Evolutionary conservation across 2,329 filamentous ascomycete genomes (phyloP).

Genomic region (Aspergillus floridensis): DNA sequence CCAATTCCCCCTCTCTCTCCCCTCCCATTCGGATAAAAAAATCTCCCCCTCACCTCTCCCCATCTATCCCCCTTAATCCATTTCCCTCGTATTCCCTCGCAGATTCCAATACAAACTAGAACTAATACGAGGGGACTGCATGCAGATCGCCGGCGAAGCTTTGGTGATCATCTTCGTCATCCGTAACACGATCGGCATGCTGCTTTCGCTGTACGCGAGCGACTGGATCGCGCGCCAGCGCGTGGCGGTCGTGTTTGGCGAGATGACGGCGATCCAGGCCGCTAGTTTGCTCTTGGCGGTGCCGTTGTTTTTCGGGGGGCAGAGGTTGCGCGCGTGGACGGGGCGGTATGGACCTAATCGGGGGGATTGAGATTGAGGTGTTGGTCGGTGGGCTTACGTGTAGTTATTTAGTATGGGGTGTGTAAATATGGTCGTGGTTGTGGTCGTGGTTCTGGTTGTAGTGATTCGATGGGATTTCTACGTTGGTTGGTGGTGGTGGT

Average conservation of each 20-base stretch:
- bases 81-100: too few species aligned
- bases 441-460: too few species aligned
- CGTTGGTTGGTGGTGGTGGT: too few species aligned
- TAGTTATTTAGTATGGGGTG: too few species aligned
- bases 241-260: conserved; percentile 22
- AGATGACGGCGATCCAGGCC: conserved; percentile 27
- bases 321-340: conserved; percentile 17
- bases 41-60: too few species aligned
- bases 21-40: too few species aligned
- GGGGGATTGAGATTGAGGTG: conserved; percentile 17
- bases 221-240: conserved; percentile 27
- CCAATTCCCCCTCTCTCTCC: too few species aligned
- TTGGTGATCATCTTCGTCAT: conserved; percentile 29
- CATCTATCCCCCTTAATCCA: background rate
- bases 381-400: too few species aligned
- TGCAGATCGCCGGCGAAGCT: conserved; percentile 25
- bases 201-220: conserved; percentile 24
- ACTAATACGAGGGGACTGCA: too few species aligned
- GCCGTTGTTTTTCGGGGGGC: conserved; percentile 24
- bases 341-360: conserved; percentile 26
- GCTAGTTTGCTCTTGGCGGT: conserved; percentile 22
- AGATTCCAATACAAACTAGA: background rate
- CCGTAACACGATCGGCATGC: conserved; percentile 28
- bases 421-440: too few species aligned
- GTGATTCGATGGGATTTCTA: too few species aligned